Evolutionary conservation across 108 stramenopile genomes (phyloP), one percentile per base, ranked within the genome.

Genomic region (Hondaea fermentalgiana): DNA sequence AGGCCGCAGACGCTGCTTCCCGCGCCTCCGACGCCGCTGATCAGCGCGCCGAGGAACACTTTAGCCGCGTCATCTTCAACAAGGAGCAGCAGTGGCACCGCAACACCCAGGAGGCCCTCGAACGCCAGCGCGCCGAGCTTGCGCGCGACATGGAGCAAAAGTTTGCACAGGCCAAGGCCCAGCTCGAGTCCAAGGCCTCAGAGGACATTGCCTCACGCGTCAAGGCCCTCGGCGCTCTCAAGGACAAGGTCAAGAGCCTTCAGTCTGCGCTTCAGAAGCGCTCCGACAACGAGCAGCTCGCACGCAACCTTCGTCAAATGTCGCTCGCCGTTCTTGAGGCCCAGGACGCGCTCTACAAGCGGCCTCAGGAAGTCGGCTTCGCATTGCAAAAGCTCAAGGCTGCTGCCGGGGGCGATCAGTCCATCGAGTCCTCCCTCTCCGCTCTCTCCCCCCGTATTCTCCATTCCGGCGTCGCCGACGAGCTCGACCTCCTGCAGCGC

Each of bases 51-150:
- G 76, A 83, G 76, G 76, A 83, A 3, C 76, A 83, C 76, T 83
- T 83, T 53, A 53, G 25, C 49, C 76, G 76, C 51, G 49, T 83
- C 28, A 43, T 83, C 51, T 53, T 47, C 49, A 12, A 35, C 76
- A 83, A 83, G 76, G 76, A 83, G 76, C 49, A 83, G 76, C 49
- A 47, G 76, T 83, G 76, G 76, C 76, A 83, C 49, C 76, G 76
- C 49, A n/a, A 12, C 49, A 53, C 76, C 49, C 76, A 83, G 51
- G 76, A 83, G 76, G 76, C 76, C 45, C 45, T 83, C 49, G 76
- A 83, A 3, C 76, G 76, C 76, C 76, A 83, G 76, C 76, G 76
- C 51, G 49, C n/a, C n/a, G 76, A 83, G 51, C 45, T 83, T 3
- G 76, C 49, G 19, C 45, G 51, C 45, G 76, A 83, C 23, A 47